phyloP scores from a whole-genome alignment of 1,139 yeast genomes.

The Wickerhamomyces sp. region DNA sequence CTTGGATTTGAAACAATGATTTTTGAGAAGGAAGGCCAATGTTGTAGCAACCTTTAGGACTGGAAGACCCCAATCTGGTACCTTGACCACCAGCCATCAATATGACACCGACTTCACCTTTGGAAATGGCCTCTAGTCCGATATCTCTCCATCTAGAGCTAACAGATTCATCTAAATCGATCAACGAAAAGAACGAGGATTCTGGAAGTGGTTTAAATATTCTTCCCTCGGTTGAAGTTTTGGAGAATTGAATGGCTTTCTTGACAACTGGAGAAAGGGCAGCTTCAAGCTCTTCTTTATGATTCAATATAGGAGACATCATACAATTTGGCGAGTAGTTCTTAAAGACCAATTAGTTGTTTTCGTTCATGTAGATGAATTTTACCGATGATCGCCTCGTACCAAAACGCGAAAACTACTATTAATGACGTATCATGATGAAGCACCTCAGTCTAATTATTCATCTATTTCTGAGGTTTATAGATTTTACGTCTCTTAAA shows the following conservation, averaged over 20 bases:
- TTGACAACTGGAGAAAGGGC: slow-evolving; percentile 34
- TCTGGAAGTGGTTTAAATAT: slow-evolving; percentile 48
- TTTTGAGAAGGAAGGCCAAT: slow-evolving; percentile 80
- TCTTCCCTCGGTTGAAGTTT: slow-evolving; percentile 31
- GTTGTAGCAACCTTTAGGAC: slow-evolving; percentile 92
- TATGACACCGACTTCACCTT: slow-evolving; percentile 79
- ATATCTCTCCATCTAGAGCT: slow-evolving; percentile 43
- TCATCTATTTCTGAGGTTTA: background rate
- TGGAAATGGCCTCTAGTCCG: slow-evolving; percentile 67
- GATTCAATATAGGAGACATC: background rate
- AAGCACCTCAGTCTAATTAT: background rate
- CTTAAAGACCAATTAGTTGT: no score
- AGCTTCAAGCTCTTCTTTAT: slow-evolving; percentile 10
- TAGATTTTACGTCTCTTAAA: background rate
- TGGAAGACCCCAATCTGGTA: slow-evolving; percentile 81
- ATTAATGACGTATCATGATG: background rate
- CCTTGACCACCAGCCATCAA: slow-evolving; percentile 99
- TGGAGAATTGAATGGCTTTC: slow-evolving; percentile 42
- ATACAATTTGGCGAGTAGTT: no score
- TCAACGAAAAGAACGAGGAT: slow-evolving; percentile 44
- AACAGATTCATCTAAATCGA: slow-evolving; percentile 32
- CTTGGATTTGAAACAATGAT: slow-evolving; percentile 87
- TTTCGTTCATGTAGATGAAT: background rate
- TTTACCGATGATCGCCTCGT: background rate
- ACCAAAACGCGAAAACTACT: no score